A percentile compares a stretch with the other conserved stretches of the same genome.
Conservation (phyloP, 106 monocot genomes). For the Phalaenopsis aphrodite region DNA sequence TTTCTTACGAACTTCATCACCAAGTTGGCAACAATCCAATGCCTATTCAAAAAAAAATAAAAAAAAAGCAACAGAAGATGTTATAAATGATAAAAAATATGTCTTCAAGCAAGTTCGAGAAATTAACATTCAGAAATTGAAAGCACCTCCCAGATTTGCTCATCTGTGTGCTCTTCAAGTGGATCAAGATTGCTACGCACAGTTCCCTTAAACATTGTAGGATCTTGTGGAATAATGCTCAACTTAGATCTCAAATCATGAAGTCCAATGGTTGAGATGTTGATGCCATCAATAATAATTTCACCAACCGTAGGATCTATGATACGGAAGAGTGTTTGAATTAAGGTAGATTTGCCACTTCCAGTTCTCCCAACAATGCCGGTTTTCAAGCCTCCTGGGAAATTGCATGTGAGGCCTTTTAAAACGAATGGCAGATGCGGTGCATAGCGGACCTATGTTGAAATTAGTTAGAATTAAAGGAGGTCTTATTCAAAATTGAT, state of each 20-base stretch:
- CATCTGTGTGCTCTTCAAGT: slow-evolving; percentile 73
- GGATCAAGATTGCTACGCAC: slow-evolving; percentile 79
- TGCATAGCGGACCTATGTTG: slow-evolving; percentile 55
- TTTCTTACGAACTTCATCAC: slow-evolving; percentile 66
- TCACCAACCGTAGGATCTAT: slow-evolving; percentile 61
- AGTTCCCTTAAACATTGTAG: slow-evolving; percentile 92
- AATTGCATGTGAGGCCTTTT: slow-evolving; percentile 55
- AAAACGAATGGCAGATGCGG: slow-evolving; percentile 80
- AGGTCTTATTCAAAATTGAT: too few relatives aligned
- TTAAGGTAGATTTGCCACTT: slow-evolving; percentile 77
- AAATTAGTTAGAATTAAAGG: neutral
- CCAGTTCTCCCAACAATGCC: slow-evolving; percentile 87
- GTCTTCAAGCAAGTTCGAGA: neutral
- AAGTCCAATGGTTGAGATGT: slow-evolving; percentile 71
- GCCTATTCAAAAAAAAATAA: slow-evolving; percentile 18
- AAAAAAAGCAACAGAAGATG: neutral
- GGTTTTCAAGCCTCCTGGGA: slow-evolving; percentile 58
- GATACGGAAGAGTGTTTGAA: slow-evolving; percentile 75
- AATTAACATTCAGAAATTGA: neutral
- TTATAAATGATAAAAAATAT: neutral
- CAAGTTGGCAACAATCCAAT: slow-evolving; percentile 74
- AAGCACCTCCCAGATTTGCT: slow-evolving; percentile 78
- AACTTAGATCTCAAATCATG: slow-evolving; percentile 76
- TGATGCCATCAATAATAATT: slow-evolving; percentile 57
- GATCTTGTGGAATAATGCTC: slow-evolving; percentile 93